These are phyloP conservation scores for Talaromyces funiculosus DNA, from an alignment of 2,329 filamentous ascomycete genomes.

Conservation along the genomic window DNA sequence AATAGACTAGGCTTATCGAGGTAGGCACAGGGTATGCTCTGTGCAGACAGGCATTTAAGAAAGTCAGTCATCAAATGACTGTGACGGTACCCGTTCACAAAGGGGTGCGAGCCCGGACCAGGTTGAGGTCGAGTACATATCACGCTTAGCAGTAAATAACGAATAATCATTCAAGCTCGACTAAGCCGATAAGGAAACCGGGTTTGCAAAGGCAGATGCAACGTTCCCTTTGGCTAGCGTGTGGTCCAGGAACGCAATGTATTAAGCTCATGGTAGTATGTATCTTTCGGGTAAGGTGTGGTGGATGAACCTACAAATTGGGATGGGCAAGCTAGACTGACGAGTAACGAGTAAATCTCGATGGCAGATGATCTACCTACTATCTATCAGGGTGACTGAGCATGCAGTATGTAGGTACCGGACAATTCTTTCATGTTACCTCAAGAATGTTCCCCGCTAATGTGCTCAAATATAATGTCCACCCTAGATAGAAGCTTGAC, in stretches of 20 bases:
- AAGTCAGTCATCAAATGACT: conserved; percentile 1
- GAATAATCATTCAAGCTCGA: not conserved
- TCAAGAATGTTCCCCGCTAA: not conserved
- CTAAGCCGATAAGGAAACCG: not conserved
- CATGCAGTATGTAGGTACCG: not conserved
- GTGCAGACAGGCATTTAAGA: not conserved
- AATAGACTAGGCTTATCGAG: not conserved
- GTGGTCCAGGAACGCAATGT: not conserved
- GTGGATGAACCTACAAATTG: not conserved
- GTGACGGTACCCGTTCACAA: not conserved
- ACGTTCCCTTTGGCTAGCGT: not conserved
- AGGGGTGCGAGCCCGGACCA: not conserved
- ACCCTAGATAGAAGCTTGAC: not conserved
- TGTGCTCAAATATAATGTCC: not conserved
- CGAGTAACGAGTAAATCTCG: not conserved
- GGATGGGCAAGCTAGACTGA: not conserved
- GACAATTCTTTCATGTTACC: not conserved
- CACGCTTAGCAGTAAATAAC: not conserved
- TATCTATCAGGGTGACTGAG: not conserved
- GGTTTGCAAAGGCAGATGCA: not conserved
- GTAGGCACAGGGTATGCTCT: not conserved
- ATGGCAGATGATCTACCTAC: not conserved
- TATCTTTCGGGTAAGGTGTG: not conserved
- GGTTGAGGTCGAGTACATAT: not conserved
- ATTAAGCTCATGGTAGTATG: not conserved